Evolutionary conservation across 192 early-diverging fungal genomes (phyloP).

Genomic region (Coemansia sp.): DNA sequence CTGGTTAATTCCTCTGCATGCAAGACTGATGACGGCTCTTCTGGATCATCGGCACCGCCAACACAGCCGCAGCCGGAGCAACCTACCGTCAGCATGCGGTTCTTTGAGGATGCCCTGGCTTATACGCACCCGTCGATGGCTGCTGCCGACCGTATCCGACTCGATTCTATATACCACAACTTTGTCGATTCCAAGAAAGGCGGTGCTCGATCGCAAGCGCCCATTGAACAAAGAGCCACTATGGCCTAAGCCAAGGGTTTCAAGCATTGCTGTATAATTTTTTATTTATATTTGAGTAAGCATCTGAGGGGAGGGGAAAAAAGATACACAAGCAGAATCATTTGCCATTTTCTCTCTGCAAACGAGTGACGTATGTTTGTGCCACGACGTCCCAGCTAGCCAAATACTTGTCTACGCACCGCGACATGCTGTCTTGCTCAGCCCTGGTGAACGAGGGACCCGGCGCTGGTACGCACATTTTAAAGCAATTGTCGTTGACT

Average conservation of each 20-base stretch:
- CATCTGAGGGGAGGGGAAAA: too few species aligned
- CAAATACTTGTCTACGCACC: conserved; percentile 89
- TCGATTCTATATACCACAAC: conserved; percentile 43
- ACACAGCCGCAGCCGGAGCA: too few species aligned
- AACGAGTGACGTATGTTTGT: conserved; percentile 68
- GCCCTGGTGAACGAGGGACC: conserved; percentile 64
- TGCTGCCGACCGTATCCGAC: conserved; percentile 19
- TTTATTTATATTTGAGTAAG: neutral
- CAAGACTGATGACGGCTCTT: neutral
- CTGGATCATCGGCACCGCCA: neutral
- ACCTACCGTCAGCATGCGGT: conserved; percentile 2
- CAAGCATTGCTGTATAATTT: neutral
- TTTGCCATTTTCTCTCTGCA: conserved; percentile 60
- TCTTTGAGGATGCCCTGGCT: conserved; percentile 28
- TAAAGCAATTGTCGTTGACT: conserved; percentile 89
- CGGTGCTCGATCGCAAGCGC: conserved; percentile 9
- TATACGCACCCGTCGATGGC: conserved; percentile 37
- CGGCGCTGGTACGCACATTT: conserved; percentile 76
- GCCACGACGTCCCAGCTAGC: conserved; percentile 85
- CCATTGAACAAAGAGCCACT: conserved; percentile 48
- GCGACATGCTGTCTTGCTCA: conserved; percentile 74
- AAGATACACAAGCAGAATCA: too few species aligned
- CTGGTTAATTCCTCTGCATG: neutral
- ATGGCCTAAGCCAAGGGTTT: conserved; percentile 21
- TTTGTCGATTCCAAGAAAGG: conserved; percentile 55